phyloP scores from a whole-genome alignment of 495 filamentous ascomycete genomes.

The Lichina pygmaea region DNA sequence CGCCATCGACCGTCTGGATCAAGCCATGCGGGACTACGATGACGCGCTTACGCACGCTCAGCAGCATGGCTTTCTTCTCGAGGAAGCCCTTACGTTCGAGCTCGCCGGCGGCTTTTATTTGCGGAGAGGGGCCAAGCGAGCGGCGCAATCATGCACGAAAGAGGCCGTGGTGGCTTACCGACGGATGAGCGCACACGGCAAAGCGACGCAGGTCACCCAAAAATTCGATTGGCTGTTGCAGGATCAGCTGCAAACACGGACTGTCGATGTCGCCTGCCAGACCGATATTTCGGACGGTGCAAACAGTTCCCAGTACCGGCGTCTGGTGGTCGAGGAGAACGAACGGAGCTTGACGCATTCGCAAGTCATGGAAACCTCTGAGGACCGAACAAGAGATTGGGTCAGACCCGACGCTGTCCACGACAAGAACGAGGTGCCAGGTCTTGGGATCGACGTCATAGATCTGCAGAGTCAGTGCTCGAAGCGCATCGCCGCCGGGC shows the following conservation, averaged over 20 bases:
- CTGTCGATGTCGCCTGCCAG: conserved; percentile 45
- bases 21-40: conserved; percentile 41
- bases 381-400: conserved; percentile 40
- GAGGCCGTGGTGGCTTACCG: conserved; percentile 52
- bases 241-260: conserved; percentile 30
- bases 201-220: conserved; percentile 39
- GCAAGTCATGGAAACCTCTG: conserved; percentile 21
- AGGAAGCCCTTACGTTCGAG: conserved; percentile 60
- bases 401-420: conserved; percentile 9
- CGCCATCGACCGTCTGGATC: conserved; percentile 29
- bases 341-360: conserved; percentile 20
- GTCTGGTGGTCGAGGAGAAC: conserved; percentile 25
- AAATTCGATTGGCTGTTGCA: conserved; percentile 48
- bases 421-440: background rate
- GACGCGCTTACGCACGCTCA: conserved; percentile 54
- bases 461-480: background rate
- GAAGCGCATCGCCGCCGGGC: background rate
- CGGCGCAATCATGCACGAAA: conserved; percentile 41
- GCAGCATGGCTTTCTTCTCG: conserved; percentile 47
- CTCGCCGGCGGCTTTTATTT: conserved; percentile 50
- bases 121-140: conserved; percentile 39
- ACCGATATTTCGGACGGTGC: conserved; percentile 39
- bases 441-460: background rate
- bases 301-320: conserved; percentile 20
- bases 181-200: conserved; percentile 45